Base-by-base conservation (phyloP, 2,329 filamentous ascomycete species). In the Ophiostoma populinum region DNA sequence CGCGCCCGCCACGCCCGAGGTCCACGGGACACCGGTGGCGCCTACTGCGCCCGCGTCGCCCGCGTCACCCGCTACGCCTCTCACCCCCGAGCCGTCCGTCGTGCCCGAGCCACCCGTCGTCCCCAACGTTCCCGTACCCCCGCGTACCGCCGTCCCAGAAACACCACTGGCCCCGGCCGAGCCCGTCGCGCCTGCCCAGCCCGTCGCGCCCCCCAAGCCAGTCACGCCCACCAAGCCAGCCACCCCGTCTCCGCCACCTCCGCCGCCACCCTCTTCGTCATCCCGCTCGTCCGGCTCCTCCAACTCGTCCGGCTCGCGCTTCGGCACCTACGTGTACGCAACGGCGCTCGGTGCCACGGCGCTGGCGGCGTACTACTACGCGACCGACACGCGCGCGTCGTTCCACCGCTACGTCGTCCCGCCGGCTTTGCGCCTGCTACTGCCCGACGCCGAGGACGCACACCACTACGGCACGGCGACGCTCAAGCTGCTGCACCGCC, bases 361-460 rank as follows among this genome's bases (percentile, higher is more conserved):
- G 18, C 61, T 55, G 35, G 56, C 64, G 30, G 56, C 62, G 28
- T 82, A 77, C 52, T 55, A 80, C 42, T 83, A 83, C 49, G 56
- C 62, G n/a, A 83, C 78, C 36, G 80, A 85, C 51, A 83, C 78
- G 6, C 64, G 80, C 5, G 73, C 78, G 27, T 77, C 72, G 39
- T 50, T 75, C 39, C 78, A 86, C 54, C 68, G 66, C 47, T 81
- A 70, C 55, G 54, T 77, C 20, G 61, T 77, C 11, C 75, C 80
- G 2, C 79, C 68, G 0, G 50, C 74, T 13, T 51, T 90, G 5
- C 75, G 81, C 33, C 56, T 64, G 35, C 39, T 80, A 39, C 78
- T 71, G 53, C 65, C 76, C 5, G 80, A 90, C 47, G 79, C 79
- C 39, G 90, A 98, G 55, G 83, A 92, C 25, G 90, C 87, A n/a